A percentile compares a stretch with the other conserved stretches of the same genome.
Evolutionary conservation across 2,329 filamentous ascomycete species (phyloP).

Genomic region (Exophiala calicioides): DNA sequence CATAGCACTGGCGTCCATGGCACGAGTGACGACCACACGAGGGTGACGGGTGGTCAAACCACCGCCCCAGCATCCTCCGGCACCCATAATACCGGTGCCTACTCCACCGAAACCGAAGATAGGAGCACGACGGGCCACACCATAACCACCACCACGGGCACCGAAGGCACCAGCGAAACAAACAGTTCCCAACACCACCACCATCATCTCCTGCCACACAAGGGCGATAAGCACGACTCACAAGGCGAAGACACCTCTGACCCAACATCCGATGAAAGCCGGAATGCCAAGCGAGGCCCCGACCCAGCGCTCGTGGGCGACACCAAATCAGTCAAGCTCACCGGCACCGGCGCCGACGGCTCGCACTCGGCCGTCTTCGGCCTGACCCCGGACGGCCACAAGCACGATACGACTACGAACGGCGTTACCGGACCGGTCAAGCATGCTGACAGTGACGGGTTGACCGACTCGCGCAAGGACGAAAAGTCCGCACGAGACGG

Average conservation of each 20-base stretch:
- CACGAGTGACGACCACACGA: too few species aligned
- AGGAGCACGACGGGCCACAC: neutral
- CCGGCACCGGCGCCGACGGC: constrained; percentile 23
- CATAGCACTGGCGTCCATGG: too few species aligned
- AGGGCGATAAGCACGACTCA: constrained; percentile 3
- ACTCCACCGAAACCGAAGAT: neutral
- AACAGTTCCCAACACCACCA: constrained; percentile 1
- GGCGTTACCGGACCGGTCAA: too few species aligned
- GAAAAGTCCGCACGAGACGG: too few species aligned
- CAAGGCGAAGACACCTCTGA: neutral
- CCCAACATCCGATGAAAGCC: neutral
- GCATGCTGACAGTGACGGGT: too few species aligned
- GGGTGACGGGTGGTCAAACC: too few species aligned
- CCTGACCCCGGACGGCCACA: constrained; percentile 27
- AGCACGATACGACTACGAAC: constrained; percentile 7
- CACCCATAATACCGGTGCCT: neutral
- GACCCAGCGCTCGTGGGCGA: constrained; percentile 27
- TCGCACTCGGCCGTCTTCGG: constrained; percentile 31
- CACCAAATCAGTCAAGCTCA: constrained; percentile 19
- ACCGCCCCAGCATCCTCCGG: neutral
- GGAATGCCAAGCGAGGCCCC: constrained; percentile 15
- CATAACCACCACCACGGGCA: neutral
- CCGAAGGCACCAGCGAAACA: neutral
- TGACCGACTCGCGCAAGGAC: too few species aligned
- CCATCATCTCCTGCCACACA: constrained; percentile 6